Base-by-base conservation (phyloP, 306 rosid species). In the Fragaria iinumae region DNA sequence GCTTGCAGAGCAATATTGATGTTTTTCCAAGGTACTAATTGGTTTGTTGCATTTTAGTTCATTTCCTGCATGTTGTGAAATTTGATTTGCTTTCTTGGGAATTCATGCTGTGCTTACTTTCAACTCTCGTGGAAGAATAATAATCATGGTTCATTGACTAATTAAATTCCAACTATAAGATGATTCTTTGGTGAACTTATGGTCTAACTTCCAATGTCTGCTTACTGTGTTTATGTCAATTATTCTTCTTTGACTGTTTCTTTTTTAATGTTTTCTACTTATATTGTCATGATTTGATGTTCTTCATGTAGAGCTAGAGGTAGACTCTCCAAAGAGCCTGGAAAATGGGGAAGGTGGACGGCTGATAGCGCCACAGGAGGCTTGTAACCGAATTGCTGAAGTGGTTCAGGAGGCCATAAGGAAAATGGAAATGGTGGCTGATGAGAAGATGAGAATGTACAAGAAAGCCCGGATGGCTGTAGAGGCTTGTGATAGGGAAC, bases 371-470 rank as follows among this genome's bases (percentile, higher is more conserved):
- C 99, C 99, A 9, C 99, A 91, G 85, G 99, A 92, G 77, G 97
- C 99, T 52, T 95, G 99, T 83, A 88, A 78, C 83, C 90, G 92
- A 83, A 95, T 95, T 29, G 92, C 97, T 17, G 99, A 95, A 47
- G 99, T 92, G 82, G 97, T 92, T 80, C 97, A 91, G 63, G 99
- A 95, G 86, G 99, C 97, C 76, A 85, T 92, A 81, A 86, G 89
- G 76, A 92, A 92, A 87, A 95, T 95, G 99, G 99, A 95, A 86
- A 79, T 92, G 83, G 97, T 95, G n/a, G 99, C 99, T 25, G 96
- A 95, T 50, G 99, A 95, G 89, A 95, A 95, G 90, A 79, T 90
- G 97, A 90, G 96, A 77, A 92, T 91, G 93, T 88, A 86, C 86
- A 92, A 91, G 87, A 95, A 92, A 87, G 91, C 98, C 73, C 97